Conservation (phyloP, 768 basidiomycete genomes). For the Suillus paluster region DNA sequence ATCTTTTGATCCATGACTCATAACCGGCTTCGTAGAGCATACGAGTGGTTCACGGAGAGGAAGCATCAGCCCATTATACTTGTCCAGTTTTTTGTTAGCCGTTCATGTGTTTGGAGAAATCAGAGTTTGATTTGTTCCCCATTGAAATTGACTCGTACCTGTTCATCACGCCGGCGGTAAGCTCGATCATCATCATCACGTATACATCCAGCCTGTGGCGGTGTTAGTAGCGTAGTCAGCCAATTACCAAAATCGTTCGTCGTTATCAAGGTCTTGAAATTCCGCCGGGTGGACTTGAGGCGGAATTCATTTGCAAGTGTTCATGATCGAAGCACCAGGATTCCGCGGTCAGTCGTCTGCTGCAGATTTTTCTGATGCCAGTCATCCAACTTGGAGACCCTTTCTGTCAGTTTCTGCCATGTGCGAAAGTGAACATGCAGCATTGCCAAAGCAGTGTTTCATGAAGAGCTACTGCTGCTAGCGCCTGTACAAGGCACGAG, state of each 20-base stretch:
- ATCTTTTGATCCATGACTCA: neutral
- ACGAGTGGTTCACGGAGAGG: neutral
- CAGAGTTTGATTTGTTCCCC: constrained; percentile 5
- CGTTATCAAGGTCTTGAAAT: neutral
- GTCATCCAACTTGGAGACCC: neutral
- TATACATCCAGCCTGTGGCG: too few species aligned
- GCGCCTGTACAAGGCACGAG: neutral
- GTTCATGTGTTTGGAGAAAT: constrained; percentile 6
- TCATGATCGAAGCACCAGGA: neutral
- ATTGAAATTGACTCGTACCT: neutral
- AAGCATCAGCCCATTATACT: neutral
- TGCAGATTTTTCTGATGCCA: neutral
- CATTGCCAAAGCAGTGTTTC: neutral
- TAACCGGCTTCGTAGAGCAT: neutral
- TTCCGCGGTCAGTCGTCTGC: neutral
- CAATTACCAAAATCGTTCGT: neutral
- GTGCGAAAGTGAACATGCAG: neutral
- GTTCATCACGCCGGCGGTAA: constrained; percentile 6
- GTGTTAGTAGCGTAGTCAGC: neutral
- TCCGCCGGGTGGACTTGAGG: constrained; percentile 3
- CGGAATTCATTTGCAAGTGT: neutral
- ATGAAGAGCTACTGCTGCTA: neutral
- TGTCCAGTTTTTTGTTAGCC: neutral
- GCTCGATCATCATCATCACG: neutral
- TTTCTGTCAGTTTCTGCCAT: neutral